Base-by-base conservation (phyloP, 2,329 filamentous ascomycete genomes). In the Cladophialophora immunda region DNA sequence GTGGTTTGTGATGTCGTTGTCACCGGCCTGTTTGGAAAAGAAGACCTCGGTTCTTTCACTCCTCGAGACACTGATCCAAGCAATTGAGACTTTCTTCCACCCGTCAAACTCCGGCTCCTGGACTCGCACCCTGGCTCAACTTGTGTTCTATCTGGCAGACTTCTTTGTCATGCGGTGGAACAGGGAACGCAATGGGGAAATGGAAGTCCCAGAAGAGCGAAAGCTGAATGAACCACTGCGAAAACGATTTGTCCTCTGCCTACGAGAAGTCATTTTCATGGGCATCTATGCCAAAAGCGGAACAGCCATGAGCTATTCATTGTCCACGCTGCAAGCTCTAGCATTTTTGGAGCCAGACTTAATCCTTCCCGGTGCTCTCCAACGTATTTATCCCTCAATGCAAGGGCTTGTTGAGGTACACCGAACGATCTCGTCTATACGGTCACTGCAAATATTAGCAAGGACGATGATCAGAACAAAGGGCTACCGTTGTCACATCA, bases 151-250 rank as follows among this genome's bases (percentile, higher is more conserved):
- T 78, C 84, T 99, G 5, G 90, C 94, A 2, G 95, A 99, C 77
- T 94, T 97, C 74, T 99, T 99, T 78, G 92, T 99, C 52, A 95
- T 97, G 81, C 90, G 95, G 60, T 99, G 94, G 94, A 98, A 99
- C 76, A 89, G 94, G 60, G 95, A 99, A 80, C 90, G 92, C 76
- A 97, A 89, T 75, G 93, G 93, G 30, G 96, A 99, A 81, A 90
- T 97, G 80, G 91, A 97, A 53, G 87, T 94, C 1, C 94, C 94
- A 0, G 81, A 86, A 45, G 92, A 94, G 58, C 89, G 95, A 62
- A 90, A 84, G 72, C 89, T 99, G 71, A 95, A 89, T 68, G 86
- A 89, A 34, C 89, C 88, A n/a, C 78, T 99, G 71, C 97, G 94
- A 82, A 88, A 85, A 75, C 90, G 95, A 54, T 98, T 99, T 76